phyloP scores from a whole-genome alignment of 768 basidiomycete species.

The Amanita rubescens region DNA sequence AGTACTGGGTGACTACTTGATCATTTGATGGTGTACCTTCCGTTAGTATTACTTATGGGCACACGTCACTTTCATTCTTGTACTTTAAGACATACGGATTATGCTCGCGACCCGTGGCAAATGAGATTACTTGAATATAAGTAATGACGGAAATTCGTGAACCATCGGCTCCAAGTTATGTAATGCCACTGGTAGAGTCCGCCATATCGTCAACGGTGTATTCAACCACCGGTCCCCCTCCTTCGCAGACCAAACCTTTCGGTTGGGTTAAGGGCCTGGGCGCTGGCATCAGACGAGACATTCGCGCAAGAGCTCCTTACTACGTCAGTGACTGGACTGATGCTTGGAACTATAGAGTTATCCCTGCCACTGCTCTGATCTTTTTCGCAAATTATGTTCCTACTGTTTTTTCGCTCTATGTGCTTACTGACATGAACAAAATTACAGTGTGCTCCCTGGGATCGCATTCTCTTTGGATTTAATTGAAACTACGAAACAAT shows the following conservation, averaged over 20 bases:
- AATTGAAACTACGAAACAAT: slow-evolving; percentile 84
- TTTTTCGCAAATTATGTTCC: slow-evolving; percentile 81
- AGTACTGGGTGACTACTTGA: too few species aligned
- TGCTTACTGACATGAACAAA: not conserved
- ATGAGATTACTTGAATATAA: too few species aligned
- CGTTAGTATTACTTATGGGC: too few species aligned
- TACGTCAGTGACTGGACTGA: slow-evolving; percentile 87
- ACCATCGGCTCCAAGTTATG: too few species aligned
- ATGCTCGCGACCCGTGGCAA: too few species aligned
- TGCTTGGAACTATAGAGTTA: slow-evolving; percentile 85
- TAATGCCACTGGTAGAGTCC: too few species aligned
- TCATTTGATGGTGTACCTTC: too few species aligned
- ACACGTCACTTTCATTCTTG: too few species aligned
- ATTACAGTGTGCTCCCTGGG: slow-evolving; percentile 68
- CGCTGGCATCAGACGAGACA: slow-evolving; percentile 62
- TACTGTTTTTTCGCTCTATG: not conserved
- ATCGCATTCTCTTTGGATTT: slow-evolving; percentile 90
- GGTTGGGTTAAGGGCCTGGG: slow-evolving; percentile 32
- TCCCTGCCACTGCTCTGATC: slow-evolving; percentile 81
- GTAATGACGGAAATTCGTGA: too few species aligned
- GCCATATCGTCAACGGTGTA: too few species aligned
- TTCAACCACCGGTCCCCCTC: slow-evolving; percentile 3
- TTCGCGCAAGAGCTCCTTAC: slow-evolving; percentile 66
- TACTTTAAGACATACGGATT: too few species aligned
- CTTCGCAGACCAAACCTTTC: slow-evolving; percentile 9